Conservation (phyloP, 2,329 filamentous ascomycete genomes). For the Malbranchea zuffiana region DNA sequence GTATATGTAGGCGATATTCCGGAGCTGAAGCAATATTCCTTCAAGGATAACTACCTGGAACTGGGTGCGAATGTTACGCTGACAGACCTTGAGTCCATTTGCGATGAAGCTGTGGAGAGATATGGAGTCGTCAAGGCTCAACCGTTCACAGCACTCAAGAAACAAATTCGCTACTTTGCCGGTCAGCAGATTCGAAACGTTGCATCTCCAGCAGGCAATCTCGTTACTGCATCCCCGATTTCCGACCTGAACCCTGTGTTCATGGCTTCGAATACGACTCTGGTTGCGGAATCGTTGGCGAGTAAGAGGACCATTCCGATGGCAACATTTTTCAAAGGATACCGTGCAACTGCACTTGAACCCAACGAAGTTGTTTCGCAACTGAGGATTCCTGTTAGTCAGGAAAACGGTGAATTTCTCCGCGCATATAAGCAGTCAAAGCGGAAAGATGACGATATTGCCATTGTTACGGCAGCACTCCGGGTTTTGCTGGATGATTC, state of each 20-base stretch:
- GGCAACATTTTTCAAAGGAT: constrained; percentile 84
- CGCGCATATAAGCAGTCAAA: constrained; percentile 93
- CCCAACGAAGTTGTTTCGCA: constrained; percentile 74
- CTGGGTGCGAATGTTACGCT: constrained; percentile 87
- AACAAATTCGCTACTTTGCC: constrained; percentile 90
- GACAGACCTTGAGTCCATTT: constrained; percentile 81
- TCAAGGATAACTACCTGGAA: constrained; percentile 73
- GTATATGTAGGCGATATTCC: constrained; percentile 90
- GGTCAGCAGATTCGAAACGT: constrained; percentile 94
- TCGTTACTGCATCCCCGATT: constrained; percentile 90
- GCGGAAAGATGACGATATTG: constrained; percentile 95
- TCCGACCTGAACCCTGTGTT: constrained; percentile 93
- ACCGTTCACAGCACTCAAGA: constrained; percentile 80
- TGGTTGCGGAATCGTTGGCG: constrained; percentile 67
- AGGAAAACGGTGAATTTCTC: constrained; percentile 68
- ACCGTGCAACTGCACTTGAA: constrained; percentile 71
- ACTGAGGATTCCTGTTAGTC: constrained; percentile 71
- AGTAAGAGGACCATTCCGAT: constrained; percentile 79
- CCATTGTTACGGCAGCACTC: constrained; percentile 84
- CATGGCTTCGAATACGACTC: constrained; percentile 69
- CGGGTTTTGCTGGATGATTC: constrained; percentile 59
- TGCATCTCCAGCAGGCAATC: constrained; percentile 88
- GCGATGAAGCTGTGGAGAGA: constrained; percentile 63
- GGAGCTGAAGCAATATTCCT: constrained; percentile 70
- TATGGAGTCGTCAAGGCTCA: constrained; percentile 64